A percentile compares a stretch with the other conserved stretches of the same genome.
Evolutionary conservation across 106 monocot genomes (phyloP).

Genomic region (Apostasia shenzhenica): DNA sequence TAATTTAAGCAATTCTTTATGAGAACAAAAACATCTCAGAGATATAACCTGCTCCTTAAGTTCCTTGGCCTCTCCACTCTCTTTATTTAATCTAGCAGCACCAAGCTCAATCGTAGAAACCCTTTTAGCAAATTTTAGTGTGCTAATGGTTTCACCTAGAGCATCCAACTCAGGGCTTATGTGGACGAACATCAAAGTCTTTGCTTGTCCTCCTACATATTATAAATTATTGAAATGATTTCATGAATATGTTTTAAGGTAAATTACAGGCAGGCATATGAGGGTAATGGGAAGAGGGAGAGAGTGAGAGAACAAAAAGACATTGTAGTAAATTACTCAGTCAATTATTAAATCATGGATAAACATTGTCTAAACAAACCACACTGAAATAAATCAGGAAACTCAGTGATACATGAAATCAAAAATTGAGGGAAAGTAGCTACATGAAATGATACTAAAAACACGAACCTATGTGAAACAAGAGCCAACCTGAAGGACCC

Average conservation of each 20-base stretch:
- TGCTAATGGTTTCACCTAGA: constrained; percentile 41
- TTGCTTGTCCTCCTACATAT: constrained; percentile 47
- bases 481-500: no score
- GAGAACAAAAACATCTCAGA: background rate
- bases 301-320: no score
- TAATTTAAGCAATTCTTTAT: background rate
- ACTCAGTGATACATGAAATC: no score
- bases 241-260: background rate
- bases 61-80: constrained; percentile 34
- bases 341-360: no score
- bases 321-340: no score
- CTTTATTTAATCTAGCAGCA: constrained; percentile 39
- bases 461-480: no score
- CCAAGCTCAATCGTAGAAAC: constrained; percentile 52
- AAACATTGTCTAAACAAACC: no score
- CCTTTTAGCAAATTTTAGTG: constrained; percentile 53
- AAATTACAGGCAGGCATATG: no score
- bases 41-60: constrained; percentile 47
- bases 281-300: no score
- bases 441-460: no score
- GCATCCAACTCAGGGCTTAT: constrained; percentile 52
- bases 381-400: no score
- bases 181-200: constrained; percentile 63
- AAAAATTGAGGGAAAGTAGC: no score
- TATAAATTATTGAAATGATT: background rate